phyloP scores from a whole-genome alignment of 192 early-diverging fungal genomes.

The Backusella liffmaniae region DNA sequence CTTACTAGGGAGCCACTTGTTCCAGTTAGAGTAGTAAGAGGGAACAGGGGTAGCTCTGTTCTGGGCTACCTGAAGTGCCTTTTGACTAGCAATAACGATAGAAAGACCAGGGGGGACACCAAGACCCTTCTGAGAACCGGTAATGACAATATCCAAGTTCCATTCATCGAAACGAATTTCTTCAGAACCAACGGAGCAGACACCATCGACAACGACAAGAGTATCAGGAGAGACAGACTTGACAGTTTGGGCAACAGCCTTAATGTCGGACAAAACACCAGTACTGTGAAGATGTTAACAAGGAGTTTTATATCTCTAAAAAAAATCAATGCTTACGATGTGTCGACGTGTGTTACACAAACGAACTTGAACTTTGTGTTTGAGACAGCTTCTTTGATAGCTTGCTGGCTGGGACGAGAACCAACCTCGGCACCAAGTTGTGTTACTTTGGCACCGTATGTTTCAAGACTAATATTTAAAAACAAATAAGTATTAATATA shows the following conservation, averaged over 20 bases:
- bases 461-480: slow-evolving; percentile 57
- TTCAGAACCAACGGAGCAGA: slow-evolving; percentile 94
- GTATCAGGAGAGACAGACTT: slow-evolving; percentile 78
- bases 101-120: slow-evolving; percentile 95
- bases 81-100: slow-evolving; percentile 79
- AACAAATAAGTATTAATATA: slow-evolving; percentile 1
- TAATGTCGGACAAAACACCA: slow-evolving; percentile 84
- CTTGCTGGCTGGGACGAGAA: slow-evolving; percentile 62
- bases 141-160: slow-evolving; percentile 90
- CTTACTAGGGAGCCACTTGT: slow-evolving; percentile 84
- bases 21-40: slow-evolving; percentile 92
- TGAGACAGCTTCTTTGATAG: slow-evolving; percentile 65
- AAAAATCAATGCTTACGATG: slow-evolving; percentile 51
- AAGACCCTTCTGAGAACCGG: slow-evolving; percentile 93
- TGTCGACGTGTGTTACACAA: slow-evolving; percentile 95
- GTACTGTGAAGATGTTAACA: slow-evolving; percentile 40
- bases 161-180: slow-evolving; percentile 90
- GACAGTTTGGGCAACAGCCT: slow-evolving; percentile 73
- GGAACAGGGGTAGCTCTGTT: slow-evolving; percentile 74
- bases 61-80: slow-evolving; percentile 64
- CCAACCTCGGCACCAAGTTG: slow-evolving; percentile 72
- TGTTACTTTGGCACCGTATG: slow-evolving; percentile 87
- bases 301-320: background rate
- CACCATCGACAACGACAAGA: slow-evolving; percentile 91
- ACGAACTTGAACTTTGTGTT: slow-evolving; percentile 78